phyloP scores from a whole-genome alignment of 1,284 basidiomycete genomes.

The Tilletia caries region DNA sequence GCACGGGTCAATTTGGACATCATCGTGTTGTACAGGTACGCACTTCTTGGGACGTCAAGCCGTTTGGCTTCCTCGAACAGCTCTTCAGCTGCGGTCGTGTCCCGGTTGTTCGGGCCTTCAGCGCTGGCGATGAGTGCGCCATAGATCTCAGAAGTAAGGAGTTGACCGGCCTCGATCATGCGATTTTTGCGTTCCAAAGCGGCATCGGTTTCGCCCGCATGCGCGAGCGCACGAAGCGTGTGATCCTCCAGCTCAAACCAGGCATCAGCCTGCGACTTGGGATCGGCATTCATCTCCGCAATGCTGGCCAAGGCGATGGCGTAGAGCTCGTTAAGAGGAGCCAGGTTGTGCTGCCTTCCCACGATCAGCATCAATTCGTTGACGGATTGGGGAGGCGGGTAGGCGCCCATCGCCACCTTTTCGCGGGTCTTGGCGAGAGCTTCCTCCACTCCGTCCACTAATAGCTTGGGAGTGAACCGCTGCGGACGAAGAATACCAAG shows the following conservation, averaged over 20 bases:
- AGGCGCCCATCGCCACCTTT: constrained; percentile 30
- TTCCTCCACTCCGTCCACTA: constrained; percentile 21
- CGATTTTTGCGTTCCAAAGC: constrained; percentile 41
- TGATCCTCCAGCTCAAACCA: constrained; percentile 45
- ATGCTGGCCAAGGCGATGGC: constrained; percentile 56
- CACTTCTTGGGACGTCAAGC: constrained; percentile 39
- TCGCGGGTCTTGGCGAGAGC: constrained; percentile 25
- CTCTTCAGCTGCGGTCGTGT: constrained; percentile 48
- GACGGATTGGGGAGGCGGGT: constrained; percentile 35
- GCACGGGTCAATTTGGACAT: constrained; percentile 52
- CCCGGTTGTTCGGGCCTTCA: constrained; percentile 51
- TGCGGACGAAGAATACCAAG: constrained; percentile 12
- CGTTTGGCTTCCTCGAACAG: constrained; percentile 50
- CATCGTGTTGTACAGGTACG: constrained; percentile 51
- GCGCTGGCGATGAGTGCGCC: constrained; percentile 49
- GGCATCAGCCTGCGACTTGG: constrained; percentile 55
- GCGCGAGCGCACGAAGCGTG: constrained; percentile 49
- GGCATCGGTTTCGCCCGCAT: constrained; percentile 37
- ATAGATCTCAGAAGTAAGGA: constrained; percentile 42
- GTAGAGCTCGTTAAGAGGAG: constrained; percentile 59
- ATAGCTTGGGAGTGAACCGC: constrained; percentile 5
- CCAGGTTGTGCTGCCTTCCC: constrained; percentile 58
- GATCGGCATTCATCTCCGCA: constrained; percentile 31
- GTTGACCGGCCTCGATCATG: constrained; percentile 41
- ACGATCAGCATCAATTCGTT: constrained; percentile 36